These are phyloP conservation scores for Euphrasia confusa DNA, from an alignment of 257 asterid species.

Conservation along the genomic window DNA sequence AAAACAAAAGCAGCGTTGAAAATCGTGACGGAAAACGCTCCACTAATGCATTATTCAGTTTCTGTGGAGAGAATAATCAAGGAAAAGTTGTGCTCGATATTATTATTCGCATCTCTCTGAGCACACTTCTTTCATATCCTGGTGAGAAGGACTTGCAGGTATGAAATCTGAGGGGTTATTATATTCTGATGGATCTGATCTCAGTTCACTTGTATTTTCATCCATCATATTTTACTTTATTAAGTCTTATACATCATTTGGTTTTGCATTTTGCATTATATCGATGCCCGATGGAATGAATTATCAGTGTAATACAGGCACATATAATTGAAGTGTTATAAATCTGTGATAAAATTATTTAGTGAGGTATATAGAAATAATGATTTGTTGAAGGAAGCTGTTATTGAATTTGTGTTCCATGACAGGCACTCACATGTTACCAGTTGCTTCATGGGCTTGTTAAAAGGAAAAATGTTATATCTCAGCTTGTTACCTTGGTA, in stretches of 20 bases:
- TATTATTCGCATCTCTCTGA: conserved; percentile 61
- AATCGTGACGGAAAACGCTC: conserved; percentile 30
- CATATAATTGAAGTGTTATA: background rate
- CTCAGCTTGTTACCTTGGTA: conserved; percentile 76
- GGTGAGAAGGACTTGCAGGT: conserved; percentile 98
- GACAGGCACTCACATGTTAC: conserved; percentile 74
- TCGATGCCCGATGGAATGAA: conserved; percentile 15
- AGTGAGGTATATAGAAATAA: conserved; percentile 6
- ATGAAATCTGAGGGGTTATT: conserved; percentile 19
- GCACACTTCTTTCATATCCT: conserved; percentile 75
- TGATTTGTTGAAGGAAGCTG: conserved; percentile 22
- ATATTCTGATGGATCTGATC: background rate
- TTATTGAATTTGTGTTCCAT: conserved; percentile 24
- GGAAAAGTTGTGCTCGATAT: conserved; percentile 79
- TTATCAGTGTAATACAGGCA: background rate
- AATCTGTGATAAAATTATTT: conserved; percentile 8
- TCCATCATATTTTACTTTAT: conserved; percentile 13
- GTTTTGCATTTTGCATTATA: background rate
- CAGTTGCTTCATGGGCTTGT: conserved; percentile 95
- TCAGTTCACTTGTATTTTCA: background rate
- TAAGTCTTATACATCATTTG: background rate
- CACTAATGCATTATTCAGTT: conserved; percentile 43
- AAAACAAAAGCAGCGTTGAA: conserved; percentile 27
- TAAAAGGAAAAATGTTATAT: conserved; percentile 59
- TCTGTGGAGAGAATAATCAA: conserved; percentile 71